Percentiles rank a stretch among this genome's conserved stretches.
phyloP scores from a whole-genome alignment of 805 yeast genomes.

The Torulaspora maleeae region DNA sequence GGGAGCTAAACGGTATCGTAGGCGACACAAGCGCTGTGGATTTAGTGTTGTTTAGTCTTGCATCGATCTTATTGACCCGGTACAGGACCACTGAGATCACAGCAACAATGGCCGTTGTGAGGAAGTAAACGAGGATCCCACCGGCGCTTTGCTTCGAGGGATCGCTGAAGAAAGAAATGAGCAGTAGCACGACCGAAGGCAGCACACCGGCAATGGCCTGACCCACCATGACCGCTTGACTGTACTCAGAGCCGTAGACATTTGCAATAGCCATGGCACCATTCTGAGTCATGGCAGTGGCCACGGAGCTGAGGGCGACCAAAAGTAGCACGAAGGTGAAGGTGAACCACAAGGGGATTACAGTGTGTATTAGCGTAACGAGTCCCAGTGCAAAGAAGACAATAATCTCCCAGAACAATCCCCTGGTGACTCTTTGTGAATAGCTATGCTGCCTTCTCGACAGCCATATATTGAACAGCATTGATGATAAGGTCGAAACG shows the following conservation, averaged over 20 bases:
- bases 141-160: conserved; percentile 17
- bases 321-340: conserved; percentile 55
- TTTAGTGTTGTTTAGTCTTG: conserved; percentile 9
- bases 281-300: conserved; percentile 80
- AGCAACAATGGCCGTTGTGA: conserved; percentile 32
- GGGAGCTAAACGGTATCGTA: conserved; percentile 48
- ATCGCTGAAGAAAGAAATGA: conserved; percentile 54
- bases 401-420: conserved; percentile 52
- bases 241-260: conserved; percentile 66
- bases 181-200: conserved; percentile 54
- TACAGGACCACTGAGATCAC: conserved; percentile 23
- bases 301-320: conserved; percentile 63
- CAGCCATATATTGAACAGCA: conserved; percentile 53
- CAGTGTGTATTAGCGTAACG: conserved; percentile 21
- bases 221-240: conserved; percentile 91
- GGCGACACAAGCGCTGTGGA: background rate
- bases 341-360: conserved; percentile 20
- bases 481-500: conserved; percentile 65
- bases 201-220: conserved; percentile 92
- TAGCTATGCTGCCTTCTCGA: conserved; percentile 62
- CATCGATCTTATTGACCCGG: conserved; percentile 24
- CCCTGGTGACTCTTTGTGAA: conserved; percentile 51
- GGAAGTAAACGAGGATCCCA: conserved; percentile 37
- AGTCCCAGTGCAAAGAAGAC: conserved; percentile 55
- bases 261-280: conserved; percentile 87